Evolutionary conservation across 2,329 filamentous ascomycete genomes (phyloP).

Genomic region (Magnaporthiopsis poae): DNA sequence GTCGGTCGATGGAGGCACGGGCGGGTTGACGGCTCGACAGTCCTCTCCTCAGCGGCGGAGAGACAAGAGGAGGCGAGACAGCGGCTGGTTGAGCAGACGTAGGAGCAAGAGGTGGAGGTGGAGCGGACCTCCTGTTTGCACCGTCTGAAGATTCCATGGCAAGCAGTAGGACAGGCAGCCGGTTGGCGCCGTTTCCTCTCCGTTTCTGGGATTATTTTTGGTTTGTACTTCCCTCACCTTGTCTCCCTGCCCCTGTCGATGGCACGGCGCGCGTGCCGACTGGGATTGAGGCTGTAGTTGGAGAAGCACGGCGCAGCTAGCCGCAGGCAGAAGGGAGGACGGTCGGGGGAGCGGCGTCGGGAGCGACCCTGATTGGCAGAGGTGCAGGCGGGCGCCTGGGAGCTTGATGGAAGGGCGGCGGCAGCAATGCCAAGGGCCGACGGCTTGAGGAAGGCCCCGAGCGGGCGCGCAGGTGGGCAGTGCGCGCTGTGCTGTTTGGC

Average conservation of each 20-base stretch:
- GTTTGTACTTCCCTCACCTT: not conserved
- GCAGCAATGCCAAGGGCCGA: not conserved
- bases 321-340: not conserved
- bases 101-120: not conserved
- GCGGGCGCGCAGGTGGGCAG: not conserved
- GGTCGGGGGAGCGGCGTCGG: not conserved
- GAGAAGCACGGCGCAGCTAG: not conserved
- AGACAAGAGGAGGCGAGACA: constrained; percentile 1
- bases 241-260: not conserved
- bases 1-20: not conserved
- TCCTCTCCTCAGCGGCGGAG: constrained; percentile 1
- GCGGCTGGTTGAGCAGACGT: not conserved
- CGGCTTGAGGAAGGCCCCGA: not conserved
- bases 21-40: constrained; percentile 1
- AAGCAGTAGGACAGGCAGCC: not conserved
- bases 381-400: not conserved
- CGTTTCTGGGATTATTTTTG: not conserved
- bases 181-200: not conserved
- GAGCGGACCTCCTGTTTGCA: not conserved
- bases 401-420: not conserved
- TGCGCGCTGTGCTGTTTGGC: not conserved
- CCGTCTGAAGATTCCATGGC: not conserved
- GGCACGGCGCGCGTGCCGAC: not conserved
- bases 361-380: not conserved
- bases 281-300: not conserved